Evolutionary conservation across 352 stramenopile species (phyloP), one percentile per base, ranked within the genome.

Genomic region (Phytopythium ostracodes): DNA sequence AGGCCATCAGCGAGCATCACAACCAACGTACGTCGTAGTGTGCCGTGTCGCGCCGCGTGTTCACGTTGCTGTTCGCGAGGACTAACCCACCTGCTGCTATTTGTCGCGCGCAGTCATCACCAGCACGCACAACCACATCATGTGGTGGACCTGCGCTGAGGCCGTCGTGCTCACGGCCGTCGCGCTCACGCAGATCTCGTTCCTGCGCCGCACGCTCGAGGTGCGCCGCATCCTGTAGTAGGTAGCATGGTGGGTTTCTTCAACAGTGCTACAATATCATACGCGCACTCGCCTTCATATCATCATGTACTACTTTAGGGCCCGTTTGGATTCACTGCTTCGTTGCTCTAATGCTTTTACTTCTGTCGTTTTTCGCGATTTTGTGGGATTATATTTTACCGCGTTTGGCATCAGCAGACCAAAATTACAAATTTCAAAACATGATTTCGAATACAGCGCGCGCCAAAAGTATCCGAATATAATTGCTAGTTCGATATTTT

Each of bases 141-240:
- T 93, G 64, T 92, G 83, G 82, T 96, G 86, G 86, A 80, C 86
- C 4, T 79, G 85, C 46, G 49, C 89, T 56, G 88, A 96, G 62
- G 87, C 88, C 38, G 50, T 89, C 31, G 77, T 94, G 49, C 71
- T 96, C 2, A 60, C 74, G 20, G 63, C 73, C 42, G 73, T 96
- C 24, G 87, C 87, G 1, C 59, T 94, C 64, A 88, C 84, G 56
- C 88, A 96, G 71, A 88, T 96, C 60, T 77, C 79, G 11, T 96
- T 92, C 71, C 70, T 96, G 59, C 72, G 80, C 20, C 84, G 87
- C 51, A 93, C 86, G 36, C 72, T 96, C 27, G 88, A 96, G 72
- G 84, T 96, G 50, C 82, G 84, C 49, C 86, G 88, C 52, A 69
- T 94, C 40, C 75, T 96, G 63, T 95, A 54, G 47, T 17, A 1